Percentiles rank a stretch among this genome's conserved stretches.
These are phyloP conservation scores for Thymus mandschuricus DNA, from an alignment of 257 asterid genomes.

Conservation along the genomic window DNA sequence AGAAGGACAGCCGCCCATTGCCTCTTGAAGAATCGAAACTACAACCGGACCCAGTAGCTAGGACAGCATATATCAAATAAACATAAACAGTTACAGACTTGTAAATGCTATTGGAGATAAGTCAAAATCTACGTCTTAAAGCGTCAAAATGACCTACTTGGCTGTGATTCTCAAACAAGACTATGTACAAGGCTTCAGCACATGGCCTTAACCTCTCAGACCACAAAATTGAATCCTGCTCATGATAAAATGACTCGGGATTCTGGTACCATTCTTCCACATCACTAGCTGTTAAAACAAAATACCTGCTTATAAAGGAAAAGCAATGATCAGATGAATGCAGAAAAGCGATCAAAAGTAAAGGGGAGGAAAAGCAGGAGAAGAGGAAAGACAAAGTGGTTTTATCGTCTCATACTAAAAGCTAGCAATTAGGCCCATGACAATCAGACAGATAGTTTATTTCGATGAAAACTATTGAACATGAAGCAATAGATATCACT, in stretches of 20 bases:
- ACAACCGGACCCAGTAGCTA: constrained; percentile 96
- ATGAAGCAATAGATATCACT: background rate
- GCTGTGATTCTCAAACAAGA: constrained; percentile 89
- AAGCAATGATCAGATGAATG: constrained; percentile 35
- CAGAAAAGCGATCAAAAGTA: background rate
- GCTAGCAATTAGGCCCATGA: constrained; percentile 11
- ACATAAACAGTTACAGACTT: constrained; percentile 31
- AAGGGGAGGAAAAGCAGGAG: constrained; percentile 3
- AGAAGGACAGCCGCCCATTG: constrained; percentile 88
- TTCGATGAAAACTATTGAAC: background rate
- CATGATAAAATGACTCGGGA: constrained; percentile 92
- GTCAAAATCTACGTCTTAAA: constrained; percentile 20
- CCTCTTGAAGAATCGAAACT: constrained; percentile 96
- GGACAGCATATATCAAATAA: constrained; percentile 34
- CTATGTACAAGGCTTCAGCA: constrained; percentile 93
- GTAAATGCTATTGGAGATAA: constrained; percentile 21
- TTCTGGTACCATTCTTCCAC: constrained; percentile 91
- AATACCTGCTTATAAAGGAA: constrained; percentile 68
- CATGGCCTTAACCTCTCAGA: constrained; percentile 95
- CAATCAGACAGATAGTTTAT: constrained; percentile 17
- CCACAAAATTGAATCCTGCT: constrained; percentile 95
- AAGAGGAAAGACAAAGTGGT: background rate
- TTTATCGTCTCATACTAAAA: background rate
- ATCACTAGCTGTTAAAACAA: constrained; percentile 83
- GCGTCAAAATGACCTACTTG: constrained; percentile 59